These are phyloP conservation scores for Fistulinella prunicolor DNA, from an alignment of 768 basidiomycete genomes.

Conservation along the genomic window DNA sequence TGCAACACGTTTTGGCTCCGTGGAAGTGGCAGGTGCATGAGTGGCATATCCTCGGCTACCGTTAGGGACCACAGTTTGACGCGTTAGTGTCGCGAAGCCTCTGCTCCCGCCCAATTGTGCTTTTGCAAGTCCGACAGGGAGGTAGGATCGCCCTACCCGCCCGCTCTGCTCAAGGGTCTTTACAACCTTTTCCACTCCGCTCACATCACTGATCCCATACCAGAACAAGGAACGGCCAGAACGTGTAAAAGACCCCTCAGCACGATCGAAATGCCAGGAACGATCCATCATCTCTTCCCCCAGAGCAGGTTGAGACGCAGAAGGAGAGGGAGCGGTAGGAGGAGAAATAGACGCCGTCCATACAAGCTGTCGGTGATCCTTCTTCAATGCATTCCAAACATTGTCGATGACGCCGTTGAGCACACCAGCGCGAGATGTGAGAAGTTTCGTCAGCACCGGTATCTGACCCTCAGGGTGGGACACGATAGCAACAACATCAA, in stretches of 20 bases:
- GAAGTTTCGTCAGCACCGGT: constrained; percentile 90
- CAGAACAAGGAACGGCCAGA: constrained; percentile 94
- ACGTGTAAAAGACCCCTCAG: constrained; percentile 95
- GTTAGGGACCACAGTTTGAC: constrained; percentile 36
- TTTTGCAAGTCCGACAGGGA: constrained; percentile 47
- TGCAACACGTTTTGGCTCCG: constrained; percentile 83
- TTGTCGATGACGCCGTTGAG: constrained; percentile 97
- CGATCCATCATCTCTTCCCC: constrained; percentile 87
- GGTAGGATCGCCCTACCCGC: constrained; percentile 83
- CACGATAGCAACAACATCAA: constrained; percentile 93
- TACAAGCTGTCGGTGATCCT: constrained; percentile 90
- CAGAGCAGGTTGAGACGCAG: constrained; percentile 9
- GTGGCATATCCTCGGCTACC: constrained; percentile 81
- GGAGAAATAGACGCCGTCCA: constrained; percentile 84
- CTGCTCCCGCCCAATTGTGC: constrained; percentile 22
- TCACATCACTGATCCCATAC: constrained; percentile 92
- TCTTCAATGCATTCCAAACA: constrained; percentile 94
- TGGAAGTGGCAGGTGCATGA: constrained; percentile 42
- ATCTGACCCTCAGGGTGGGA: constrained; percentile 85
- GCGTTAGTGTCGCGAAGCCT: constrained; percentile 23
- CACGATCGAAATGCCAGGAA: constrained; percentile 97
- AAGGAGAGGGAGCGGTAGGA: constrained; percentile 9
- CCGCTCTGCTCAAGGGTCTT: constrained; percentile 71
- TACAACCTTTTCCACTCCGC: constrained; percentile 87
- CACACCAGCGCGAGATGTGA: constrained; percentile 82